Base-by-base conservation (phyloP, 352 stramenopile genomes). In the Pythium vanterpoolii region DNA sequence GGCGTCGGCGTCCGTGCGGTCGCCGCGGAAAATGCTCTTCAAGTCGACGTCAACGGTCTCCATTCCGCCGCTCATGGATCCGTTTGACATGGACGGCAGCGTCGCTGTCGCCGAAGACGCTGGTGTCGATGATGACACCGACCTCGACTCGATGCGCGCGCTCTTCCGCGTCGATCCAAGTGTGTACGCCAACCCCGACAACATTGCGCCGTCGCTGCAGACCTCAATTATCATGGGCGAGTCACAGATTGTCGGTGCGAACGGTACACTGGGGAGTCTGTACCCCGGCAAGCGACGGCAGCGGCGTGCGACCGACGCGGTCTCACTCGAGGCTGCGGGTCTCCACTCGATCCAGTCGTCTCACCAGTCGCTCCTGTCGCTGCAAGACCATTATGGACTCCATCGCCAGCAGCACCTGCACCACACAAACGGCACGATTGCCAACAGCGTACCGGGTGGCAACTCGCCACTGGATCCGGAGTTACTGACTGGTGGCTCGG, bases 211-310 rank as follows among this genome's bases (percentile, higher is more conserved):
- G 43, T 86, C 83, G 39, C 56, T 80, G 13, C 76, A 92, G 54
- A 83, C 78, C n/a, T 86, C 78, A 16, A 89, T 92, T 56, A 73
- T 92, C 52, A 88, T 90, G 60, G 73, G 82, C 51, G 79, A 91
- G 63, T 70, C 76, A 19, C 74, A 84, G 58, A 51, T 51, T 5
- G 58, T 78, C n/a, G 68, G 59, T 3, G 60, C 71, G 21, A 72
- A 80, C 39, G 57, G 53, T 31, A 66, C 64, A 0, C 66, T 68
- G 16, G 59, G 38, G 13, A 72, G 64, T 44, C 42, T 72, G 48
- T 64, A 64, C 45, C 59, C 56, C 13, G 64, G 55, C 16, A 64
- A 58, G 44, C 48, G 56, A 10, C 48, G 53, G 62, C 18, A 76
- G 59, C 60, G 74, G 16, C 52, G 53, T 18, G 52, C 52, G 11